phyloP scores from a whole-genome alignment of 306 rosid species.

The Vigna trinervia region DNA sequence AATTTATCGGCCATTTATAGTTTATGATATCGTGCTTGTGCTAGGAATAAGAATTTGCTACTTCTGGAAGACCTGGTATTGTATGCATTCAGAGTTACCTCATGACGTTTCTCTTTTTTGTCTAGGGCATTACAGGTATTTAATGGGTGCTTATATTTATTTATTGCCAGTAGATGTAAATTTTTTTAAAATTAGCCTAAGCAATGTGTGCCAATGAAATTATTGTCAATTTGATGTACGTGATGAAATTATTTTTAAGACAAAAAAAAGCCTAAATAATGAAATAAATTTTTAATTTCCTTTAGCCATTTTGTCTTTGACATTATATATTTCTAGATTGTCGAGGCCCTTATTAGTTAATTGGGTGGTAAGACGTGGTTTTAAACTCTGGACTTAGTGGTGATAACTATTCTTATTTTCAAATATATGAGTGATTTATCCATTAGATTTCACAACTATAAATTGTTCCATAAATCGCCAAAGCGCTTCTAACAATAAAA shows the following conservation, averaged over 20 bases:
- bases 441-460: not conserved
- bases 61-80: constrained; percentile 20
- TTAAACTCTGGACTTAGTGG: not conserved
- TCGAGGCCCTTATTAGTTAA: not conserved
- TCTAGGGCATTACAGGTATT: not conserved
- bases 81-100: constrained; percentile 12
- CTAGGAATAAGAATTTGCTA: constrained; percentile 43
- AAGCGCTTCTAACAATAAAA: not conserved
- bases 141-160: not conserved
- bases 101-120: constrained; percentile 2
- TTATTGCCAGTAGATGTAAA: not conserved
- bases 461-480: not conserved
- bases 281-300: not conserved
- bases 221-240: not conserved
- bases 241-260: not conserved
- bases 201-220: not conserved
- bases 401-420: not conserved
- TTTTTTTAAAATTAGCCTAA: not conserved
- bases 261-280: not conserved
- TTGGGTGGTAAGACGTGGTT: not conserved
- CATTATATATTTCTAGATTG: not conserved
- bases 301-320: too few species aligned
- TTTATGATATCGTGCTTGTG: constrained; percentile 40
- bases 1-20: constrained; percentile 29
- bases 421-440: not conserved